Conservation (phyloP, 169 alveolate genomes). For the Eimeria sp. region DNA sequence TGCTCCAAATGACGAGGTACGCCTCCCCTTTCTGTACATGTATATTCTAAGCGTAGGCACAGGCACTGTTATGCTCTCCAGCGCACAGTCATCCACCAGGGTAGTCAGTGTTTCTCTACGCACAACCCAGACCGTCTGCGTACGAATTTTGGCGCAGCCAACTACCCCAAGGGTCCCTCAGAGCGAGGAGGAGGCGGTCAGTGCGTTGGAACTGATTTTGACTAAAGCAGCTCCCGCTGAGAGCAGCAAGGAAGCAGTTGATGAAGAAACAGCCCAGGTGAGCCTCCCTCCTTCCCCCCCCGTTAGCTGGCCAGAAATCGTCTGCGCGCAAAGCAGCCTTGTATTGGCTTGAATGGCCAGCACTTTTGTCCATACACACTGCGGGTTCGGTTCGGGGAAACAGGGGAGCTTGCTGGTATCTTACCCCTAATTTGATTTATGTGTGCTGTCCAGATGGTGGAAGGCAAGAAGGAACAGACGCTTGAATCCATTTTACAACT, state of each 20-base stretch:
- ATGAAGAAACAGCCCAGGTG: slow-evolving; percentile 48
- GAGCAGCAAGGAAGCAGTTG: slow-evolving; percentile 55
- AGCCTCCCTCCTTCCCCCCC: no score
- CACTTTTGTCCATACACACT: background rate
- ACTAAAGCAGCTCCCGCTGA: background rate
- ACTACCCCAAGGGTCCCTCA: slow-evolving; percentile 13
- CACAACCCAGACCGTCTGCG: background rate
- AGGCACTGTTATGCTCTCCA: background rate
- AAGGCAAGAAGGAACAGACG: slow-evolving; percentile 83
- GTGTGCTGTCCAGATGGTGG: slow-evolving; percentile 82
- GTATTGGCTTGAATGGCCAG: background rate
- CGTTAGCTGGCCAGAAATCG: background rate
- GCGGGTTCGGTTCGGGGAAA: background rate
- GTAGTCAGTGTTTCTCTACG: background rate
- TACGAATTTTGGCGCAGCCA: slow-evolving; percentile 8
- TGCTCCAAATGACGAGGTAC: slow-evolving; percentile 34
- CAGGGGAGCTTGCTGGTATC: background rate
- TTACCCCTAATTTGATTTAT: background rate
- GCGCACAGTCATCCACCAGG: background rate
- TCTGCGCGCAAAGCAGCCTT: background rate
- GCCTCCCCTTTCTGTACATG: background rate
- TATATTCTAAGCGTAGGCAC: background rate
- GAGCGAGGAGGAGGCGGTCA: slow-evolving; percentile 49
- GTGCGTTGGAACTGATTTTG: slow-evolving; percentile 58
- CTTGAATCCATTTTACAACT: slow-evolving; percentile 85